Evolutionary conservation across 306 rosid species (phyloP).

Genomic region (Vachellia pachyceras): DNA sequence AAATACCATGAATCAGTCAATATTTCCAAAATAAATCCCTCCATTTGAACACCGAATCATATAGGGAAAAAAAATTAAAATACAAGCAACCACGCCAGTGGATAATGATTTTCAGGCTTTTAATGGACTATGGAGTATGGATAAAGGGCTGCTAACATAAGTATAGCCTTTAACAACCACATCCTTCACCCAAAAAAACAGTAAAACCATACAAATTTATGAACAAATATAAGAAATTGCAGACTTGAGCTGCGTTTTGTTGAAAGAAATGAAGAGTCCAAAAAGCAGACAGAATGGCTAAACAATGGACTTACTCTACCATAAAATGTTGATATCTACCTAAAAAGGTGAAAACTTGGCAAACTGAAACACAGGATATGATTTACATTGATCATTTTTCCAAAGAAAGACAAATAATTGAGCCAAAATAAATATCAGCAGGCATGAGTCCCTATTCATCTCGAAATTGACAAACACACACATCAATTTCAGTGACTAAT

Average conservation of each 20-base stretch:
- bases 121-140: slow-evolving; percentile 1
- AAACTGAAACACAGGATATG: not conserved
- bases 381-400: slow-evolving; percentile 19
- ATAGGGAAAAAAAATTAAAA: slow-evolving; percentile 18
- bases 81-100: slow-evolving; percentile 7
- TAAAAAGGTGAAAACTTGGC: slow-evolving; percentile 1
- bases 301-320: slow-evolving; percentile 8
- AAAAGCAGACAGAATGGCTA: slow-evolving; percentile 15
- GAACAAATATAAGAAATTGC: not conserved
- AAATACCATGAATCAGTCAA: slow-evolving; percentile 34
- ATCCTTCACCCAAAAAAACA: slow-evolving; percentile 11
- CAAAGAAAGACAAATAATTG: slow-evolving; percentile 24
- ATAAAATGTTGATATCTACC: slow-evolving; percentile 15
- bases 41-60: slow-evolving; percentile 34
- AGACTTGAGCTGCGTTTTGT: slow-evolving; percentile 1
- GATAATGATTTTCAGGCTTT: slow-evolving; percentile 17
- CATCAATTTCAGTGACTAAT: slow-evolving; percentile 22
- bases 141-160: slow-evolving; percentile 19
- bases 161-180: slow-evolving; percentile 15
- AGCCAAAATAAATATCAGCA: not conserved
- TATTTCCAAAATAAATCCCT: slow-evolving; percentile 28
- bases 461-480: slow-evolving; percentile 7
- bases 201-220: not conserved
- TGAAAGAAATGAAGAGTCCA: slow-evolving; percentile 13
- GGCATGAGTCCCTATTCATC: slow-evolving; percentile 3